A percentile compares a stretch with the other conserved stretches of the same genome.
phyloP scores from a whole-genome alignment of 2,329 filamentous ascomycete genomes.

The Gyromitra esculenta region DNA sequence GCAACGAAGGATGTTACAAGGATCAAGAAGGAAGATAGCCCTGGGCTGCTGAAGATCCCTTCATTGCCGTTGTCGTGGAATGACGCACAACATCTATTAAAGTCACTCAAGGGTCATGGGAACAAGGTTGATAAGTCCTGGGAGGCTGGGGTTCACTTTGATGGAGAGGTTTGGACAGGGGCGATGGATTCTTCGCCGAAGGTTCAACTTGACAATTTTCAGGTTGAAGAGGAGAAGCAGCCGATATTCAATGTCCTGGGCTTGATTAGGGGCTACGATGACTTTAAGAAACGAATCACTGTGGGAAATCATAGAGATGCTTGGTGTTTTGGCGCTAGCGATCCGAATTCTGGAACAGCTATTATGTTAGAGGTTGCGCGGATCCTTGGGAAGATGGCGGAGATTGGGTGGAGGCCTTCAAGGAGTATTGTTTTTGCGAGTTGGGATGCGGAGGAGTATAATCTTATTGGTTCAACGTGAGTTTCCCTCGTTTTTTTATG shows the following conservation, averaged over 20 bases:
- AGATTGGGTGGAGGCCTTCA: conserved; percentile 85
- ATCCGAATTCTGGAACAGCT: conserved; percentile 87
- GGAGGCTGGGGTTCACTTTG: conserved; percentile 78
- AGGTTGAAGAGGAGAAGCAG: conserved; percentile 83
- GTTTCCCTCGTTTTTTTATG: conserved; percentile 22
- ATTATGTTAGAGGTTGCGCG: conserved; percentile 88
- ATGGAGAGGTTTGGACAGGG: conserved; percentile 86
- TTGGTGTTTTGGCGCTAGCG: conserved; percentile 87
- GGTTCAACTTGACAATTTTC: conserved; percentile 83
- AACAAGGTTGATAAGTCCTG: conserved; percentile 74
- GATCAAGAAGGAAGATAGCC: conserved; percentile 74
- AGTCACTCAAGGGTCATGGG: conserved; percentile 79
- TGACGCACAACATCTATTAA: conserved; percentile 82
- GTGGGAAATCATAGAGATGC: conserved; percentile 94
- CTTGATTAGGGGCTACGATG: conserved; percentile 83
- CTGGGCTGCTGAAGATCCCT: conserved; percentile 81
- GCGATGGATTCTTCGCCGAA: conserved; percentile 72
- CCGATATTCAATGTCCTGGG: conserved; percentile 93
- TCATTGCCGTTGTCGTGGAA: conserved; percentile 89
- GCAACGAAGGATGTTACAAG: conserved; percentile 74
- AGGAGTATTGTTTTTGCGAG: conserved; percentile 97
- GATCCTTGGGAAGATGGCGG: conserved; percentile 80
- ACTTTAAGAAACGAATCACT: conserved; percentile 82
- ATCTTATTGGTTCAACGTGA: conserved; percentile 84
- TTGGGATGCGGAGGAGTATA: conserved; percentile 95